Percentiles rank a stretch among this genome's conserved stretches.
These are phyloP conservation scores for Pythium vanterpoolii DNA, from an alignment of 352 stramenopile species.

Conservation along the genomic window DNA sequence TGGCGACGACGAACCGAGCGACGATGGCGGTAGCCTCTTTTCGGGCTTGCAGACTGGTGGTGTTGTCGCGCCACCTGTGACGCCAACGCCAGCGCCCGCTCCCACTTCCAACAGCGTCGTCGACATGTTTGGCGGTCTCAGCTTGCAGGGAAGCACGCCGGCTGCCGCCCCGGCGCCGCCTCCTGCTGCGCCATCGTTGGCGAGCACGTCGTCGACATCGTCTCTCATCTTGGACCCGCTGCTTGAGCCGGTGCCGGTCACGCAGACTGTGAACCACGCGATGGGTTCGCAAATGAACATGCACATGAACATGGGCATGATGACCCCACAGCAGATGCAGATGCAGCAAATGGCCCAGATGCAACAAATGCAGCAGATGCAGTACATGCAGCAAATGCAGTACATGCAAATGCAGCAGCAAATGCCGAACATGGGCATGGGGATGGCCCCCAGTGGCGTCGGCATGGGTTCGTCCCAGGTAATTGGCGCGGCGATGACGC, in stretches of 20 bases:
- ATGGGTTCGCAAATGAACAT: constrained; percentile 30
- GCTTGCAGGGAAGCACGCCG: constrained; percentile 48
- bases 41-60: constrained; percentile 53
- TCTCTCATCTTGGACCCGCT: constrained; percentile 67
- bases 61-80: constrained; percentile 1
- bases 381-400: constrained; percentile 73
- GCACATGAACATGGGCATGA: constrained; percentile 53
- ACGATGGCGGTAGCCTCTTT: constrained; percentile 42
- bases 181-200: constrained; percentile 1
- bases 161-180: constrained; percentile 10
- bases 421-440: constrained; percentile 37
- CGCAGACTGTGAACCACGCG: constrained; percentile 25
- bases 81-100: constrained; percentile 1
- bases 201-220: constrained; percentile 21
- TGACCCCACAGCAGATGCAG: constrained; percentile 77
- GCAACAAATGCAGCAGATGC: constrained; percentile 57
- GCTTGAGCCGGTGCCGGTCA: constrained; percentile 47
- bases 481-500: constrained; percentile 83
- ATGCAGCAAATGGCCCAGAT: constrained; percentile 54
- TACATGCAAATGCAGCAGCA: constrained; percentile 66
- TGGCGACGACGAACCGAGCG: constrained; percentile 36
- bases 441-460: constrained; percentile 27
- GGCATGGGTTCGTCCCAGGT: constrained; percentile 50
- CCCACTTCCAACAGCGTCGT: constrained; percentile 16
- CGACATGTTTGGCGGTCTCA: constrained; percentile 80